Percentiles rank a stretch among this genome's conserved stretches.
Evolutionary conservation across 1,284 basidiomycete species (phyloP).

Genomic region (Malassezia psittaci): DNA sequence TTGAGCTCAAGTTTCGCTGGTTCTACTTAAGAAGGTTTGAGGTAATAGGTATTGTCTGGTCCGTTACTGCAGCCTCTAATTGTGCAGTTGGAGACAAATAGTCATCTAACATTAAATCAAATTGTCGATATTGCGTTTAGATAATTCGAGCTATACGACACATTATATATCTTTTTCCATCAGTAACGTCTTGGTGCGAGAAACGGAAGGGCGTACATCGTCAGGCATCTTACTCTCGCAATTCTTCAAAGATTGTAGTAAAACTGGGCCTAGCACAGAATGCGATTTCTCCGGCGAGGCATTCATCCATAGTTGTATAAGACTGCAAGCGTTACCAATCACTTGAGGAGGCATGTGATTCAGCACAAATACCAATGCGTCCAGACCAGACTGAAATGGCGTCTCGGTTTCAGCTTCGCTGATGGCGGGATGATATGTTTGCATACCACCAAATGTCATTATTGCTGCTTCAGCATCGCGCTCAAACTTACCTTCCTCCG

Average conservation of each 20-base stretch:
- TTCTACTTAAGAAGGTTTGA: conserved; percentile 1
- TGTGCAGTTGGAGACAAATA: no score
- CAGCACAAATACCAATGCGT: conserved; percentile 1
- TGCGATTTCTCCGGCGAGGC: not conserved
- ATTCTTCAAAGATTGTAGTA: not conserved
- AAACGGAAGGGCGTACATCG: not conserved
- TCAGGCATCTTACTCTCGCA: not conserved
- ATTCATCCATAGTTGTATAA: not conserved
- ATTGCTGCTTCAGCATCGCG: not conserved
- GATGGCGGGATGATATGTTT: no score
- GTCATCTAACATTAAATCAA: no score
- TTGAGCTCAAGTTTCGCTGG: conserved; percentile 6
- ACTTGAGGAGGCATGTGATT: conserved; percentile 4
- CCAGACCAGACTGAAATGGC: not conserved
- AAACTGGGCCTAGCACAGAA: not conserved
- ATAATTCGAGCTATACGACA: no score
- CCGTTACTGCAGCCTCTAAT: no score
- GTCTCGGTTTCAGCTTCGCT: not conserved
- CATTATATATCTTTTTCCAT: no score
- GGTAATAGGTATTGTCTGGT: not conserved
- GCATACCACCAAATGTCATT: not conserved
- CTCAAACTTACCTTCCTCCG: not conserved
- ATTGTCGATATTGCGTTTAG: no score
- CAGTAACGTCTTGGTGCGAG: not conserved
- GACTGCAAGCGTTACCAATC: conserved; percentile 4